These are phyloP conservation scores for Avena sativa DNA, from an alignment of 176 grass and related monocot species.

Conservation along the genomic window DNA sequence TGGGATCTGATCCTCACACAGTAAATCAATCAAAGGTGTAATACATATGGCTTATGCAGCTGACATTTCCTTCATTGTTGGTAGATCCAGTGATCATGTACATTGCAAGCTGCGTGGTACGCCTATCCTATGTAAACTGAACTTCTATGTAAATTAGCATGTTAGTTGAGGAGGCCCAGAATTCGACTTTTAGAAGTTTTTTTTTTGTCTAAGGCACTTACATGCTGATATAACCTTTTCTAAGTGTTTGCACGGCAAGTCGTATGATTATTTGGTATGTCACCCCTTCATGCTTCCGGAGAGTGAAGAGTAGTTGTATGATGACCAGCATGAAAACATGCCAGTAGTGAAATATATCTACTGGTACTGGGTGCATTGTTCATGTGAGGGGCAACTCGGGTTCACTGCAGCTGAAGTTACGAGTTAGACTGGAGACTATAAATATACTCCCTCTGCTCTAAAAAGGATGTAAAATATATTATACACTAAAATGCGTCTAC, in stretches of 20 bases:
- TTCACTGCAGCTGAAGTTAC: too few species aligned
- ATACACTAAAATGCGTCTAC: too few species aligned
- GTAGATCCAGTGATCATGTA: conserved; percentile 32
- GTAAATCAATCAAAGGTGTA: conserved; percentile 3
- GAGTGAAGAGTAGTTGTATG: background rate
- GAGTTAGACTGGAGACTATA: background rate
- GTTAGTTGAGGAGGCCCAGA: background rate
- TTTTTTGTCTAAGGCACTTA: conserved; percentile 25
- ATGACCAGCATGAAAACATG: background rate
- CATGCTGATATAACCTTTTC: conserved; percentile 29
- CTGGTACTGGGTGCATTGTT: background rate
- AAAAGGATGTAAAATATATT: too few species aligned
- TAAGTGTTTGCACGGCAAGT: background rate
- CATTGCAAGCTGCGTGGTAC: conserved; percentile 6
- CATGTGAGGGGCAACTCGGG: background rate
- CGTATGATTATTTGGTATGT: background rate
- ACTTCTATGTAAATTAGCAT: conserved; percentile 35
- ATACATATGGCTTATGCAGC: background rate
- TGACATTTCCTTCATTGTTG: background rate
- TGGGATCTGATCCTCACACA: background rate
- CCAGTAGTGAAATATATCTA: background rate
- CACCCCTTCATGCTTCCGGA: background rate
- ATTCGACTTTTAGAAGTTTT: conserved; percentile 32
- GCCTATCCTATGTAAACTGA: conserved; percentile 22
- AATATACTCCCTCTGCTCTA: background rate